Base-by-base conservation (phyloP, 2,329 filamentous ascomycete species). In the Arthrobotrys iridis region DNA sequence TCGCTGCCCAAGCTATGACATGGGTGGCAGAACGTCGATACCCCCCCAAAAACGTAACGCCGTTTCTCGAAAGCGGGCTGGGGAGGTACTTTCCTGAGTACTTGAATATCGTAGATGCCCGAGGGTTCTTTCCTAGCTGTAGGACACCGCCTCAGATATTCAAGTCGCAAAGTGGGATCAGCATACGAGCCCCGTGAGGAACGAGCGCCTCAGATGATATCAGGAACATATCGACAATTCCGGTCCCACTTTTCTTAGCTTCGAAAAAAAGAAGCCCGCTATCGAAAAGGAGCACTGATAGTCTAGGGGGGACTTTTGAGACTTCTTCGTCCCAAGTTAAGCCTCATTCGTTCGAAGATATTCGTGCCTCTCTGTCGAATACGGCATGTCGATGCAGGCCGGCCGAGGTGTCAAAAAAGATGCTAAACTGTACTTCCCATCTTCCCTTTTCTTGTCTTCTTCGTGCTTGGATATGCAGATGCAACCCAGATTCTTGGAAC, bases 401-500 rank as follows among this genome's bases (percentile, higher is more conserved):
- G n/a, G 48, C 63, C 58, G 37, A 68, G 33, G 57, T 62, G 55
- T 65, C 63, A 62, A 68, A 66, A n/a, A n/a, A n/a, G n/a, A 59
- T 59, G 64, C 57, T 41, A 48, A 59, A 59, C 41, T 57, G 37
- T 30, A 37, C 50, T 55, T 55, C 50, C 18, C 15, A 1, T 52
- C n/a, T 35, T 52, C 15, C 35, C 48, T n/a, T n/a, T n/a, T n/a
- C n/a, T n/a, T n/a, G n/a, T n/a, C n/a, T n/a, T n/a, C n/a, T n/a
- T n/a, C n/a, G n/a, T n/a, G n/a, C n/a, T n/a, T n/a, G n/a, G 48
- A 55, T 18, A 35, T 5, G 24, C 43, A n/a, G n/a, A n/a, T 68
- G 63, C 63, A 75, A 33, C 71, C 57, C 71, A 57, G 40, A 63
- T 58, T 68, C 71, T 68, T 75, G 71, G 63, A 59, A 64, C 41